Evolutionary conservation across 2,329 filamentous ascomycete genomes (phyloP).

Genomic region (Xylariales sp.): DNA sequence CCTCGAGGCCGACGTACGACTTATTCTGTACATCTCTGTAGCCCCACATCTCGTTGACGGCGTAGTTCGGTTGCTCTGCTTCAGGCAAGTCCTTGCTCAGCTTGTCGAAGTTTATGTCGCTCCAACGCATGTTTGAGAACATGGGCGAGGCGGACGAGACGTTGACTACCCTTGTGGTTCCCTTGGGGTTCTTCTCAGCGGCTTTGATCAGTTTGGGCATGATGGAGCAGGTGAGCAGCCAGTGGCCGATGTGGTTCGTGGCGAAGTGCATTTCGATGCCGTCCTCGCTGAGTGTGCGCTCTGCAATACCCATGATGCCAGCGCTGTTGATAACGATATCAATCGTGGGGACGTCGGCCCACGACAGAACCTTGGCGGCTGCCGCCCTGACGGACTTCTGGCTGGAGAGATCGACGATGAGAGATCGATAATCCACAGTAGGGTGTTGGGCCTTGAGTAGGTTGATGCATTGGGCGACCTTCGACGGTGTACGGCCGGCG

Average conservation of each 20-base stretch:
- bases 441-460: constrained; percentile 48
- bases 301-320: constrained; percentile 53
- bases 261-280: constrained; percentile 59
- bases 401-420: constrained; percentile 55
- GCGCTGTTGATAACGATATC: constrained; percentile 61
- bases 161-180: constrained; percentile 55
- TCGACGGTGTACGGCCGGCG: constrained; percentile 50
- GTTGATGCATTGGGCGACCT: constrained; percentile 47
- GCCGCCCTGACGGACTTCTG: constrained; percentile 53
- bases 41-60: constrained; percentile 42
- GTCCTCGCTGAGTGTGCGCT: constrained; percentile 52
- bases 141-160: constrained; percentile 51
- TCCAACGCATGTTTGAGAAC: constrained; percentile 49
- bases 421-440: constrained; percentile 46
- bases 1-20: constrained; percentile 49
- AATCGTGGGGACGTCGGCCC: constrained; percentile 51
- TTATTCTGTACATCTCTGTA: constrained; percentile 40
- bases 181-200: constrained; percentile 39
- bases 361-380: constrained; percentile 50
- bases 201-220: constrained; percentile 56
- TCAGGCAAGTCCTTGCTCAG: constrained; percentile 49
- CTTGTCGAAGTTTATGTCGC: constrained; percentile 52
- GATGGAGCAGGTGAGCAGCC: constrained; percentile 59
- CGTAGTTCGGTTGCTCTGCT: constrained; percentile 49
- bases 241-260: constrained; percentile 60